Conservation (phyloP, 2,329 filamentous ascomycete genomes). For the Hymenoscyphus repandus region DNA sequence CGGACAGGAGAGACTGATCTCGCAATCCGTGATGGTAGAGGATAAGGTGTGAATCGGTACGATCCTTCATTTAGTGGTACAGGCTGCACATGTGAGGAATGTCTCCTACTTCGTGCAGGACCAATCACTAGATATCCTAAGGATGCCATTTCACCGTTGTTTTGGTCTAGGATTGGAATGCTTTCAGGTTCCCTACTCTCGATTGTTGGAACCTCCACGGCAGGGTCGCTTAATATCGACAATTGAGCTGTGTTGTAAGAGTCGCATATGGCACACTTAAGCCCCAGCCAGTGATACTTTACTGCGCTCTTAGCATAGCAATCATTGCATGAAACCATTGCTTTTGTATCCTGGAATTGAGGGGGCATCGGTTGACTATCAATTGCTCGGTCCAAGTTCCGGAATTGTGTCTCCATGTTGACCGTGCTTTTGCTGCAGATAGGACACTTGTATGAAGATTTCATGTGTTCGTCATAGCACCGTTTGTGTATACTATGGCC, state of each 20-base stretch:
- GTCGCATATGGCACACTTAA: constrained; percentile 74
- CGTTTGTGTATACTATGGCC: constrained; percentile 91
- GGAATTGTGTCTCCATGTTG: constrained; percentile 95
- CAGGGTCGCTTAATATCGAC: constrained; percentile 48
- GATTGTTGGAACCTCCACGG: constrained; percentile 20
- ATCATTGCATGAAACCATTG: constrained; percentile 89
- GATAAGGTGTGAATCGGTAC: constrained; percentile 23
- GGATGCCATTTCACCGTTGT: constrained; percentile 13
- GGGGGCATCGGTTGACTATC: constrained; percentile 85
- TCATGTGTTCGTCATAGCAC: constrained; percentile 85
- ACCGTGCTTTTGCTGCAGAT: constrained; percentile 95
- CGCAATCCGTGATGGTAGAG: constrained; percentile 23
- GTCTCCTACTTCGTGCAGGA: constrained; percentile 23
- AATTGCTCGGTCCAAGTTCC: constrained; percentile 83
- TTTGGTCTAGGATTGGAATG: constrained; percentile 13
- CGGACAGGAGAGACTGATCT: constrained; percentile 32
- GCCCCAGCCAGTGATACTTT: constrained; percentile 87
- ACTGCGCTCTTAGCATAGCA: constrained; percentile 84
- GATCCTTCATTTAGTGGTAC: constrained; percentile 7
- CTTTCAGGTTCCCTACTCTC: constrained; percentile 22
- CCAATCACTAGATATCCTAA: constrained; percentile 9
- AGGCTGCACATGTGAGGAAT: constrained; percentile 27
- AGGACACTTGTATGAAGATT: constrained; percentile 88
- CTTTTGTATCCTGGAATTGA: constrained; percentile 73
- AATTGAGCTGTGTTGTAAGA: constrained; percentile 67